These are phyloP conservation scores for Sanghuangporus baumii DNA, from an alignment of 1,284 basidiomycete species.

Conservation along the genomic window DNA sequence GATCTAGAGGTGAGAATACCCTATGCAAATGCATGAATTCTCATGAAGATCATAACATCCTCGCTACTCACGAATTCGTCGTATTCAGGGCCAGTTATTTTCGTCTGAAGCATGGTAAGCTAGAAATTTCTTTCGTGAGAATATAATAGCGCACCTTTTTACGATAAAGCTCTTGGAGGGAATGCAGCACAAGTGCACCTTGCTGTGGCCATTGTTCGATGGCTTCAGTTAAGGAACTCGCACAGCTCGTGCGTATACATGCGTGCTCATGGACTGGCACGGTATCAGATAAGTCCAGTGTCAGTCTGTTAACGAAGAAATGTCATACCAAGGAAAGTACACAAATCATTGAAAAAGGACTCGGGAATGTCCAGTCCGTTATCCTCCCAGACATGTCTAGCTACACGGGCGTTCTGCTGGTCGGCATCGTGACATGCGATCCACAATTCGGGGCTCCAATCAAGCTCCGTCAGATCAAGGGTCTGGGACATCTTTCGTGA, in stretches of 20 bases:
- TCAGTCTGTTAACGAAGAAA: neutral
- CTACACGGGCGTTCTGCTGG: slow-evolving; percentile 85
- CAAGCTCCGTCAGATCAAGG: slow-evolving; percentile 91
- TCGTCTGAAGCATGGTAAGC: slow-evolving; percentile 46
- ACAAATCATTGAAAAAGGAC: slow-evolving; percentile 57
- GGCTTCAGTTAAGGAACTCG: slow-evolving; percentile 74
- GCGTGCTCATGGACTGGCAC: slow-evolving; percentile 67
- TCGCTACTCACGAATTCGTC: slow-evolving; percentile 70
- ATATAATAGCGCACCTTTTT: slow-evolving; percentile 54
- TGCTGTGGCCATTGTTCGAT: slow-evolving; percentile 71
- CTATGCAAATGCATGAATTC: slow-evolving; percentile 32
- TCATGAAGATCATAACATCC: neutral
- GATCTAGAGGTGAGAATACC: slow-evolving; percentile 93
- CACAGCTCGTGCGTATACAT: slow-evolving; percentile 77
- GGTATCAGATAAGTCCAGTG: slow-evolving; percentile 7
- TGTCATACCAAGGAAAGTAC: slow-evolving; percentile 64
- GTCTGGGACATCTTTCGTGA: slow-evolving; percentile 44
- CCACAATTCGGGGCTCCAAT: slow-evolving; percentile 90
- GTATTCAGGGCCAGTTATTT: slow-evolving; percentile 83
- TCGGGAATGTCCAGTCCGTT: slow-evolving; percentile 91
- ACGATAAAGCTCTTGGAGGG: slow-evolving; percentile 71
- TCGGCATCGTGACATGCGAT: slow-evolving; percentile 90
- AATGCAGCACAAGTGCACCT: slow-evolving; percentile 41
- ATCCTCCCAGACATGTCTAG: slow-evolving; percentile 89
- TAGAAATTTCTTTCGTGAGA: neutral